Percentiles rank a stretch among this genome's conserved stretches.
These are phyloP conservation scores for Penicillium fuscoglaucum DNA, from an alignment of 2,329 filamentous ascomycete species.

Conservation along the genomic window DNA sequence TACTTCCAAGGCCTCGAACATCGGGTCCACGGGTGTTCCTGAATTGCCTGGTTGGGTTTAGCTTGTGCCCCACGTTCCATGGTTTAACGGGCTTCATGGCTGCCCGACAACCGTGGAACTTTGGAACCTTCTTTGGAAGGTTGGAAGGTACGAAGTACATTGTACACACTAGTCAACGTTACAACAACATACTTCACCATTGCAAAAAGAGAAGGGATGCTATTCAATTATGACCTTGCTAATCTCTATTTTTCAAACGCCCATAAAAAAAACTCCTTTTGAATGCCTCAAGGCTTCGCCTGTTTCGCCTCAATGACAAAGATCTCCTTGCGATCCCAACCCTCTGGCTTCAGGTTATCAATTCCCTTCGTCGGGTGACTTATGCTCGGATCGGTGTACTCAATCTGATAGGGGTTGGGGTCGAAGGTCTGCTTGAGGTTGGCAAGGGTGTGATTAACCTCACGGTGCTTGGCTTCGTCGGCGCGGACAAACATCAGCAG, in stretches of 20 bases:
- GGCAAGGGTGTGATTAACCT: constrained; percentile 92
- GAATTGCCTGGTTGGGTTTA: constrained; percentile 27
- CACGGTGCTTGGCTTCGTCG: constrained; percentile 86
- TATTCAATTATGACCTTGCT: constrained; percentile 1
- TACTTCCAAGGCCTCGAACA: background rate
- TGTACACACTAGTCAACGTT: no score
- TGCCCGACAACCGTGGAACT: background rate
- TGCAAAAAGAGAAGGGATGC: constrained; percentile 7
- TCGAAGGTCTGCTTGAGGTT: constrained; percentile 84
- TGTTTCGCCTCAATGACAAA: constrained; percentile 45
- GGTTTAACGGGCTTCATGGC: constrained; percentile 6
- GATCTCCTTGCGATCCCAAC: constrained; percentile 83
- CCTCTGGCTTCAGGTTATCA: constrained; percentile 63
- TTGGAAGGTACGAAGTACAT: background rate
- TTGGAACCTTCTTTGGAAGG: background rate
- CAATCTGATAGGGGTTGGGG: constrained; percentile 86
- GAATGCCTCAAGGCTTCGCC: background rate
- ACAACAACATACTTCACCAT: no score
- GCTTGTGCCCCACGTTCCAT: constrained; percentile 25
- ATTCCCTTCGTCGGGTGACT: constrained; percentile 71
- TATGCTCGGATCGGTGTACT: constrained; percentile 68
- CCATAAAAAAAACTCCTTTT: background rate
- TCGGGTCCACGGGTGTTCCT: constrained; percentile 4
- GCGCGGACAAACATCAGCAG: constrained; percentile 84
- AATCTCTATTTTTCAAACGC: background rate